Evolutionary conservation across 768 basidiomycete genomes (phyloP), one percentile per base, ranked within the genome.

Genomic region (Boletus rubroflammeus): DNA sequence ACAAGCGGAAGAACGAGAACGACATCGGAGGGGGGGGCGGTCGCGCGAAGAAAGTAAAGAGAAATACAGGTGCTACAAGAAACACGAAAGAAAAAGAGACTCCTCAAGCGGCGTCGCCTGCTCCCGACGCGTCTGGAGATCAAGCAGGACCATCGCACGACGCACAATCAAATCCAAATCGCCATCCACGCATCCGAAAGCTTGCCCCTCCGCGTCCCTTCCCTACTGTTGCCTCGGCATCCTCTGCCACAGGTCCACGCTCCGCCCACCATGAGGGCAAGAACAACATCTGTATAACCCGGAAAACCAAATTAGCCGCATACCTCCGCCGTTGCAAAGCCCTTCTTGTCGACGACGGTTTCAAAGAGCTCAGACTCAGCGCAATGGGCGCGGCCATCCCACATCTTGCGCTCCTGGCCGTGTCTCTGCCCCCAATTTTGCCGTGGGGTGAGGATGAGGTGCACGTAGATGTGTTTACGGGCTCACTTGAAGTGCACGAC

Each of bases 301-400:
- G 91, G 42, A 89, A 84, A 65, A 89, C 87, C 1, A 72, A 80
- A 35, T 66, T 93, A 6, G 85, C 82, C 34, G 77, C 80, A 49
- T 93, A 93, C 67, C 78, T 93, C 69, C 75, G 85, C 51, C 80
- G 88, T 44, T 93, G 91, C 68, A 90, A 89, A 62, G 78, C 84
- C 54, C 70, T 86, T 28, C 70, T 93, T 42, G 64, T 90, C 42
- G 80, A 84, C 41, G 84, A 92, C 58, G 90, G 88, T 84, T 90
- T 89, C 64, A 86, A 86, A 58, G 83, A 81, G 5, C 69, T 95
- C 31, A 81, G 85, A 67, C 70, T 95, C 41, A 83, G 80, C 55
- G 93, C 90, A 6, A 87, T 94, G 84, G 93, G 91, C 25, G 93
- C 93, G 5, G 91, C 93, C 2, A 93, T 95, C 53, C 91, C 93